Evolutionary conservation across 148 eudicot species (phyloP), one percentile per base, ranked within the genome.

Genomic region (Agrostemma githago): DNA sequence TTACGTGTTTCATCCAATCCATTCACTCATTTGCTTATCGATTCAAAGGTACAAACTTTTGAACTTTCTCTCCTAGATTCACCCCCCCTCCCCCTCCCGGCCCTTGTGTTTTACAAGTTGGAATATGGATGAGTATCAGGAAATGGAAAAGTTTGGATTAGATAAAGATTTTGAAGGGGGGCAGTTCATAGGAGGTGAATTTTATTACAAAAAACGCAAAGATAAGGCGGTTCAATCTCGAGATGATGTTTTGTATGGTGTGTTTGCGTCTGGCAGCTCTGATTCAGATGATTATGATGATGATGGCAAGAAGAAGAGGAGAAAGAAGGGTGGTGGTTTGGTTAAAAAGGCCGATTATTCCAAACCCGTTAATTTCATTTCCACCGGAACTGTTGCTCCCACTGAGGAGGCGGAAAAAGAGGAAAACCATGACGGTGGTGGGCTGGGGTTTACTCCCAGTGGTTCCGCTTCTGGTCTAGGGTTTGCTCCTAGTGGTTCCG

Each of bases 111-210:
- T 5, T 8, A 48, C n/a, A 48, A 3, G 6, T 15, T 70, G 38
- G 58, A 83, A 51, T 26, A 93, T 93, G 97, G 94, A 89, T 26
- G 98, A 91, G 39, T 71, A 86, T 84, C 95, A 91, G 77, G 97
- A 89, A 46, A 85, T 82, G 88, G 97, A 89, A 79, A 85, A 78
- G 56, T 89, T 93, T 72, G 88, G 89, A 15, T 78, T 82, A 85
- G 98, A 93, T 6, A 91, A 93, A 0, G 97, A 93, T 79, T 93
- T 51, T 66, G 95, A 93, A 60, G 94, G 83, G 26, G 94, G 87
- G 2, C 87, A 88, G 76, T 93, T 83, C 80, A 86, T 88, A 2
- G 92, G 85, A 42, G 91, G 84, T 2, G 95, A 93, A 81, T 91
- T 93, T 58, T 86, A 71, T 72, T 89, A 82, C 81, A 77, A 89